phyloP scores from a whole-genome alignment of 495 filamentous ascomycete species.

The Lasiosphaeris hirsuta region DNA sequence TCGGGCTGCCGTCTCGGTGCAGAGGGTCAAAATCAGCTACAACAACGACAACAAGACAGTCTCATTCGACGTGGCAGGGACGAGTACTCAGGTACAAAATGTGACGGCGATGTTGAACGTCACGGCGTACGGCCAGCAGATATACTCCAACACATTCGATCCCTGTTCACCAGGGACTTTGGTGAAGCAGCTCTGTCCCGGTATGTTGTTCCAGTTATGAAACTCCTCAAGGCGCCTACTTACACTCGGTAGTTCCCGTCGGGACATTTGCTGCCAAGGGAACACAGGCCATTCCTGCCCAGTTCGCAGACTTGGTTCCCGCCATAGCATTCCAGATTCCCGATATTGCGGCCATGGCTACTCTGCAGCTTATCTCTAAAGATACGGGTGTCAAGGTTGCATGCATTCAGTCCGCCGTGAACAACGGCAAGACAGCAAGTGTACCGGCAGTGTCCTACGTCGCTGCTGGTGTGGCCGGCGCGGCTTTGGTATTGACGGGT shows the following conservation, averaged over 20 bases:
- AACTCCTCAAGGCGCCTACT: slow-evolving; percentile 18
- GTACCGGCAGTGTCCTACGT: slow-evolving; percentile 78
- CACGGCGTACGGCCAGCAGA: slow-evolving; percentile 78
- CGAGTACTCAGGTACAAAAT: slow-evolving; percentile 69
- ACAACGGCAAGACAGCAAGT: slow-evolving; percentile 78
- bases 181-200: slow-evolving; percentile 75
- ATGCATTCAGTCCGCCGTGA: slow-evolving; percentile 76
- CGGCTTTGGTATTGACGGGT: slow-evolving; percentile 71
- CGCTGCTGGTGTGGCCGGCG: slow-evolving; percentile 83
- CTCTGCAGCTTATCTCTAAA: slow-evolving; percentile 65
- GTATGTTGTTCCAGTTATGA: slow-evolving; percentile 48
- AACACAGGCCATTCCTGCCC: slow-evolving; percentile 60
- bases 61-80: slow-evolving; percentile 79
- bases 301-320: slow-evolving; percentile 73
- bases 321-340: slow-evolving; percentile 88
- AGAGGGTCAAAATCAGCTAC: slow-evolving; percentile 74
- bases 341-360: slow-evolving; percentile 85
- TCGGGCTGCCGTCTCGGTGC: slow-evolving; percentile 60
- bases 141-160: slow-evolving; percentile 79
- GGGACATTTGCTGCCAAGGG: slow-evolving; percentile 73
- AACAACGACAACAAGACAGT: slow-evolving; percentile 68
- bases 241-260: slow-evolving; percentile 58
- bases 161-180: slow-evolving; percentile 68
- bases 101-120: slow-evolving; percentile 77
- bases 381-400: slow-evolving; percentile 63